These are phyloP conservation scores for Ilyonectria mors-panacis DNA, from an alignment of 2,329 filamentous ascomycete species.

Conservation along the genomic window DNA sequence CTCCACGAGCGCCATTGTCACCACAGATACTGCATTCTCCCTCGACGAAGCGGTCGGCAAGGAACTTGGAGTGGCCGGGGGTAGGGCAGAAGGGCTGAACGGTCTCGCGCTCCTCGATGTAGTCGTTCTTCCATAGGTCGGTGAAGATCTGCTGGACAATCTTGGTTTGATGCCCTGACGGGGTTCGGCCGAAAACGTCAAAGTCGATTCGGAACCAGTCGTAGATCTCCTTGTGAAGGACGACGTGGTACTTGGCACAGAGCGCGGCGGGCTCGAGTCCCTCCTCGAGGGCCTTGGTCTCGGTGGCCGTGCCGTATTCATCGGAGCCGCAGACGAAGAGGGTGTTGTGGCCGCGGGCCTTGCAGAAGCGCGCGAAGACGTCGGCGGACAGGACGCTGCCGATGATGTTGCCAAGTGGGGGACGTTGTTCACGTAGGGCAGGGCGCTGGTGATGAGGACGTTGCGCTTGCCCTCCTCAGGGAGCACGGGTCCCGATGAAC, in stretches of 20 bases:
- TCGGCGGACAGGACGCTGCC: slow-evolving; percentile 91
- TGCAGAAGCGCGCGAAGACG: slow-evolving; percentile 86
- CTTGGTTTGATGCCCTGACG: slow-evolving; percentile 88
- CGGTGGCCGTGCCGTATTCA: slow-evolving; percentile 96
- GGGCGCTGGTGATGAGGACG: slow-evolving; percentile 90
- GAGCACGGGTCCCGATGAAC: slow-evolving; percentile 63
- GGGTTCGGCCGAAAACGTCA: slow-evolving; percentile 94
- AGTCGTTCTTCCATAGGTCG: slow-evolving; percentile 90
- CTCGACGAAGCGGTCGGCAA: slow-evolving; percentile 90
- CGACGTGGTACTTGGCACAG: slow-evolving; percentile 92
- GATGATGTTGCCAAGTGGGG: slow-evolving; percentile 90
- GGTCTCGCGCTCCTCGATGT: slow-evolving; percentile 87
- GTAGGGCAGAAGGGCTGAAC: slow-evolving; percentile 86
- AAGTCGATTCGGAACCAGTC: slow-evolving; percentile 97
- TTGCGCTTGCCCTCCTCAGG: slow-evolving; percentile 85
- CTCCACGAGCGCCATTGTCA: slow-evolving; percentile 79
- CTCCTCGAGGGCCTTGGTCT: slow-evolving; percentile 94
- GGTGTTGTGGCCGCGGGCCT: slow-evolving; percentile 83
- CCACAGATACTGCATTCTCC: slow-evolving; percentile 83
- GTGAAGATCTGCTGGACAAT: slow-evolving; percentile 94
- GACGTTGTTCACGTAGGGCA: slow-evolving; percentile 84
- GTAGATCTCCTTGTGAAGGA: slow-evolving; percentile 91
- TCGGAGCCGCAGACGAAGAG: slow-evolving; percentile 90
- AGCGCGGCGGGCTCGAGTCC: slow-evolving; percentile 85
- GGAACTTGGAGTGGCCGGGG: slow-evolving; percentile 80